Evolutionary conservation across 805 yeast species (phyloP).

Genomic region (Candida ponderosae): DNA sequence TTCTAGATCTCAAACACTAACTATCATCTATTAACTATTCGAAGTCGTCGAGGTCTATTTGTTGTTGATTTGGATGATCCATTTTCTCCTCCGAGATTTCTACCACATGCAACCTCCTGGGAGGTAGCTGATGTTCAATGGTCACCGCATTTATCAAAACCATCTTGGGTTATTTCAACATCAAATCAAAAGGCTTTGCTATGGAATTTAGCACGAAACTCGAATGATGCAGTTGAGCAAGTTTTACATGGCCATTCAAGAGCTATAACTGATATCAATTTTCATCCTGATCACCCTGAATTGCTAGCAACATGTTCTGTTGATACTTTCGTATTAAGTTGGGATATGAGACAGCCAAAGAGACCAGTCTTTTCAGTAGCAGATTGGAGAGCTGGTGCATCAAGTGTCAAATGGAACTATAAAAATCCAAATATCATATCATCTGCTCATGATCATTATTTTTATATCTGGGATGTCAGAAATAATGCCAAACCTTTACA

Average conservation of each 20-base stretch:
- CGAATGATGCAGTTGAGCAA: slow-evolving; percentile 72
- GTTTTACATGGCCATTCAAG: slow-evolving; percentile 85
- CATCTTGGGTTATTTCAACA: slow-evolving; percentile 88
- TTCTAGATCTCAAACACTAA: background rate
- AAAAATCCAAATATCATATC: slow-evolving; percentile 72
- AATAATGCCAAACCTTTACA: slow-evolving; percentile 72
- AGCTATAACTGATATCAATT: slow-evolving; percentile 93
- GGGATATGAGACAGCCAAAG: slow-evolving; percentile 85
- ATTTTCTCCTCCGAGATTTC: slow-evolving; percentile 88
- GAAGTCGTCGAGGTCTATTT: slow-evolving; percentile 64
- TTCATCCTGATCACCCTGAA: slow-evolving; percentile 83
- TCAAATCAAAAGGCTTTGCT: slow-evolving; percentile 92
- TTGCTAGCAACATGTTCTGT: slow-evolving; percentile 87
- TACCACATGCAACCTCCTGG: slow-evolving; percentile 90
- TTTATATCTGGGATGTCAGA: slow-evolving; percentile 84
- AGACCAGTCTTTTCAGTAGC: slow-evolving; percentile 72
- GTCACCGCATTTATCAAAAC: slow-evolving; percentile 85
- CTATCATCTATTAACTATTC: background rate
- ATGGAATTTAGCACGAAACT: slow-evolving; percentile 77
- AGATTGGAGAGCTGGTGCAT: slow-evolving; percentile 94
- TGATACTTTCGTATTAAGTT: slow-evolving; percentile 76
- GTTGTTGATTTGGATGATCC: slow-evolving; percentile 95
- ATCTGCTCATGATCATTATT: slow-evolving; percentile 73
- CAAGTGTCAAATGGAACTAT: slow-evolving; percentile 92
- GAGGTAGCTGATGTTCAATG: slow-evolving; percentile 99